Conservation (phyloP, 352 stramenopile genomes). For the Phytophthora meadii region DNA sequence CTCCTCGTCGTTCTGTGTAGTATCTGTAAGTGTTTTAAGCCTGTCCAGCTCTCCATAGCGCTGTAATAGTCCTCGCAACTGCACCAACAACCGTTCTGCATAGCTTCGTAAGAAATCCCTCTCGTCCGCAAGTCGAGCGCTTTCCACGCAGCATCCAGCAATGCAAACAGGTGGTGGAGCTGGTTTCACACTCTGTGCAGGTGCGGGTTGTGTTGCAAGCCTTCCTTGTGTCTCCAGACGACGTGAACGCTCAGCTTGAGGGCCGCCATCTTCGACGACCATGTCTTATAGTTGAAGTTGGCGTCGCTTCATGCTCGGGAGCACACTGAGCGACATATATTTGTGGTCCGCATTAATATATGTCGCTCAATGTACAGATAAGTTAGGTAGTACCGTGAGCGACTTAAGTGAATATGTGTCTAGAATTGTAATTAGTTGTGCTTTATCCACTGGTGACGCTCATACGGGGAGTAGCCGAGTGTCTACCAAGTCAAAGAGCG, state of each 20-base stretch:
- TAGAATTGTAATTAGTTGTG: too few relatives aligned
- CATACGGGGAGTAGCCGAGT: slow-evolving; percentile 24
- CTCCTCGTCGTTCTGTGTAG: slow-evolving; percentile 21
- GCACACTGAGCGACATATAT: too few relatives aligned
- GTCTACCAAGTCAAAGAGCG: slow-evolving; percentile 2
- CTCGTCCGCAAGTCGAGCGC: slow-evolving; percentile 60
- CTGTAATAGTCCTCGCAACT: slow-evolving; percentile 61
- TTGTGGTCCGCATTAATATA: too few relatives aligned
- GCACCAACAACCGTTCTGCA: slow-evolving; percentile 67
- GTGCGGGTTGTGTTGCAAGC: slow-evolving; percentile 3
- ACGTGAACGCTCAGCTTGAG: slow-evolving; percentile 43
- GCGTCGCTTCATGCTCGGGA: slow-evolving; percentile 15
- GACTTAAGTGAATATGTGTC: too few relatives aligned
- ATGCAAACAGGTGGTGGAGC: slow-evolving; percentile 6
- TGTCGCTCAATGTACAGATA: too few relatives aligned
- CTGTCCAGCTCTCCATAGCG: slow-evolving; percentile 79
- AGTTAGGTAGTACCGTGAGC: too few relatives aligned
- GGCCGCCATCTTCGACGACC: slow-evolving; percentile 17
- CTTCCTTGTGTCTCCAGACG: slow-evolving; percentile 41
- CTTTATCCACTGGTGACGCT: slow-evolving; percentile 31
- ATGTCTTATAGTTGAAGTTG: slow-evolving; percentile 18
- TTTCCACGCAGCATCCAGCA: slow-evolving; percentile 46
- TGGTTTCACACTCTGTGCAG: background rate
- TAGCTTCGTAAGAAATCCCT: slow-evolving; percentile 73
- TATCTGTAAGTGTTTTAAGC: slow-evolving; percentile 64